A percentile compares a stretch with the other conserved stretches of the same genome.
Conservation (phyloP, 75 land plant genomes). For the Chamaecyparis obtusa region DNA sequence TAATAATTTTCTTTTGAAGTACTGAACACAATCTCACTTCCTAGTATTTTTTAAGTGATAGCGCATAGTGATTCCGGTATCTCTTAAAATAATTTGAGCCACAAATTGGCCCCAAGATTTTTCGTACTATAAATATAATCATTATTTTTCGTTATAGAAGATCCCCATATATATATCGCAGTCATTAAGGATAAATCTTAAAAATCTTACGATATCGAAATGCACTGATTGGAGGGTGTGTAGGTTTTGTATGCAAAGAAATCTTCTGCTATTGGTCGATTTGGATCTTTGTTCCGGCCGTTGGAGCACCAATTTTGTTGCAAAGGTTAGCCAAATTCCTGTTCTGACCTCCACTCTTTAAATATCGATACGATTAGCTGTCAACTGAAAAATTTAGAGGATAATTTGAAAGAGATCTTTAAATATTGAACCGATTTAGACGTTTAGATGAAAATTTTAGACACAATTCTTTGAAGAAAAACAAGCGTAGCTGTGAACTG, state of each 20-base stretch:
- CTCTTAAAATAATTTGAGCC: background rate
- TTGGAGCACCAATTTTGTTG: background rate
- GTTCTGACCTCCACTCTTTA: background rate
- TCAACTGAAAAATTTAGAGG: background rate
- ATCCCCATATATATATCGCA: background rate
- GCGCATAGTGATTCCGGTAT: background rate
- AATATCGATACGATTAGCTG: background rate
- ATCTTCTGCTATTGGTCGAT: slow-evolving; percentile 1
- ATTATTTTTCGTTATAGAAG: background rate
- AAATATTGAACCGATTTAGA: background rate
- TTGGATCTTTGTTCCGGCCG: background rate
- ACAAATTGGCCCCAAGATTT: background rate
- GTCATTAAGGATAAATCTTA: background rate
- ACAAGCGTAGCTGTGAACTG: background rate
- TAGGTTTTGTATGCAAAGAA: background rate
- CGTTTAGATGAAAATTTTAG: background rate
- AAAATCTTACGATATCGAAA: background rate
- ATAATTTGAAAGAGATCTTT: background rate
- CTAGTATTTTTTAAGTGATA: too few species aligned
- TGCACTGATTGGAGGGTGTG: background rate
- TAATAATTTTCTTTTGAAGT: too few species aligned
- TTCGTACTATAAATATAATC: background rate
- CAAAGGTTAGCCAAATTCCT: background rate
- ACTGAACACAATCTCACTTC: too few species aligned
- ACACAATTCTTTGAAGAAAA: background rate